These are phyloP conservation scores for Ustilago hordei DNA, from an alignment of 1,284 basidiomycete genomes.

Conservation along the genomic window DNA sequence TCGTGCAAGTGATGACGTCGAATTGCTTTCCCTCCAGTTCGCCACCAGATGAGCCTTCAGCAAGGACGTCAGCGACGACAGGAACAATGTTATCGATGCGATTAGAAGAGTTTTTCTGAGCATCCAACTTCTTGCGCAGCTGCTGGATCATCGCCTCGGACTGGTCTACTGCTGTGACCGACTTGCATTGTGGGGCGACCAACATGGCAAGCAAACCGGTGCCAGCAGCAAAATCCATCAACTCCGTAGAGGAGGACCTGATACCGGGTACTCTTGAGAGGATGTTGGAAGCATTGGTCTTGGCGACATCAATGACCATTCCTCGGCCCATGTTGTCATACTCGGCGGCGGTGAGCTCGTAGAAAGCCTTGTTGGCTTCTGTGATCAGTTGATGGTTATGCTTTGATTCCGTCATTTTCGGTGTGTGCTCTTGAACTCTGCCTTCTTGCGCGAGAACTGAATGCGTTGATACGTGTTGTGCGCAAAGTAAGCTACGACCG, in stretches of 20 bases:
- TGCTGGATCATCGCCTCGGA: slow-evolving; percentile 40
- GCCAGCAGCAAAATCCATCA: slow-evolving; percentile 49
- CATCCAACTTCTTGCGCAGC: slow-evolving; percentile 38
- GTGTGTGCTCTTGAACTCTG: slow-evolving; percentile 17
- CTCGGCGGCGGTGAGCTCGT: slow-evolving; percentile 45
- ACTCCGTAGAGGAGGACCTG: slow-evolving; percentile 7
- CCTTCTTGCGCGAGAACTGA: slow-evolving; percentile 37
- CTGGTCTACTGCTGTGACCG: slow-evolving; percentile 42
- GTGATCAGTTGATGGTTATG: slow-evolving; percentile 28
- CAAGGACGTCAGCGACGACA: slow-evolving; percentile 26
- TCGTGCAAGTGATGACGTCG: slow-evolving; percentile 52
- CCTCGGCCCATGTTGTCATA: slow-evolving; percentile 45
- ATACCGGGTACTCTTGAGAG: slow-evolving; percentile 35
- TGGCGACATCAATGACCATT: slow-evolving; percentile 33
- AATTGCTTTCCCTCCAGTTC: slow-evolving; percentile 24
- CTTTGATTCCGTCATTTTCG: slow-evolving; percentile 14
- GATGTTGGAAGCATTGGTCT: slow-evolving; percentile 42
- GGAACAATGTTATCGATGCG: slow-evolving; percentile 25
- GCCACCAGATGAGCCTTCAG: not conserved
- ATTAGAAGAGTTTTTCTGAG: slow-evolving; percentile 9
- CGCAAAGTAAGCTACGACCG: slow-evolving; percentile 23
- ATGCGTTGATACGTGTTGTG: slow-evolving; percentile 27
- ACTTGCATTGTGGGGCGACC: slow-evolving; percentile 34
- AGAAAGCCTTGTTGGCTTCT: slow-evolving; percentile 47
- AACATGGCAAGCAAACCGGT: slow-evolving; percentile 47